Evolutionary conservation across 176 grass and related monocot genomes (phyloP), one percentile per base, ranked within the genome.

Genomic region (Musa itinerans): DNA sequence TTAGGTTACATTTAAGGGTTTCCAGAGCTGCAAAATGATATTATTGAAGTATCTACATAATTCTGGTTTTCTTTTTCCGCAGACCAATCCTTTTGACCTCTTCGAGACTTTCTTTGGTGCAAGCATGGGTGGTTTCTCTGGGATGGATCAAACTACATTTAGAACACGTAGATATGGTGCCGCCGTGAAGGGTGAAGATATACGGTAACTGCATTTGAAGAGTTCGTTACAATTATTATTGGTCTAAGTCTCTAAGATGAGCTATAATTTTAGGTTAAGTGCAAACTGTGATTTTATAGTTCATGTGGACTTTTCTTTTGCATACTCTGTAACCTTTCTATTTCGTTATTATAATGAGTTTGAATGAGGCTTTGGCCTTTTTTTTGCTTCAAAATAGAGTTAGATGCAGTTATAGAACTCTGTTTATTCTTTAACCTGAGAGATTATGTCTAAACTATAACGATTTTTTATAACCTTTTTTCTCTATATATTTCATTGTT

Each of bases 81-180:
- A 98, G 94, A 87, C 86, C 49, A 98, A 98, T 91, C 94, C 95
- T 68, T 98, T 98, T 50, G 95, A 98, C 87, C 85, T 98, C 56
- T 98, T 98, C 43, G 90, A 98, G 73, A 91, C 88, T 79, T 98
- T 98, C 79, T 98, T 98, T 63, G 95, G 95, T 78, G 81, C 88
- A 78, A 98, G 84, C 86, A 98, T 98, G 95, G 88, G 90, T 63
- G 83, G 83, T 5, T 98, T 98, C 85, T 83, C 90, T 80, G 86
- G 90, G 50, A 89, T 98, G 90, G 95, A 93, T 72, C 95, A 89
- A 80, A 75, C 78, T 50, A 27, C 88, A 61, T 93, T 91, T 76
- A 87, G 90, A 87, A 93, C 90, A 73, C 86, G 90, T 23, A 93
- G 84, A 77, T 80, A 87, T 74, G 86, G 79, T 82, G 71, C 87